phyloP scores from a whole-genome alignment of 2,329 filamentous ascomycete species.

The Alternaria angustiovoidea region DNA sequence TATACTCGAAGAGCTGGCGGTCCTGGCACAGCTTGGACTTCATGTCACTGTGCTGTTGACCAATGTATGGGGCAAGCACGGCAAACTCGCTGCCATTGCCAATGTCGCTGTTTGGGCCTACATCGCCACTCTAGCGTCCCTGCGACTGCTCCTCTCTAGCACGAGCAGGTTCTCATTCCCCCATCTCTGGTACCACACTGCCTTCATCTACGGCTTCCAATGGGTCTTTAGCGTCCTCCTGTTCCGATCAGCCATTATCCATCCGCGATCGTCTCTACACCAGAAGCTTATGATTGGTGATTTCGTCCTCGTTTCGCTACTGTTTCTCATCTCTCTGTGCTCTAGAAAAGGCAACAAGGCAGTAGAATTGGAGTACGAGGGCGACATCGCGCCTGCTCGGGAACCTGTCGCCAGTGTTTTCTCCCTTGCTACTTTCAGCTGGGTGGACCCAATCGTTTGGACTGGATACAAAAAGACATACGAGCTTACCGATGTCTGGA shows the following conservation, averaged over 20 bases:
- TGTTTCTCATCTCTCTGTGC: conserved; percentile 78
- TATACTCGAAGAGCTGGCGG: conserved; percentile 75
- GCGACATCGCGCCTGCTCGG: conserved; percentile 82
- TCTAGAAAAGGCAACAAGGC: conserved; percentile 93
- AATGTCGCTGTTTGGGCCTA: conserved; percentile 83
- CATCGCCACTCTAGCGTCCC: conserved; percentile 73
- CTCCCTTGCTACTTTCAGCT: conserved; percentile 85
- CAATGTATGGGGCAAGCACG: conserved; percentile 65
- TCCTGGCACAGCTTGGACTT: conserved; percentile 74
- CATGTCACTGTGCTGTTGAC: conserved; percentile 72
- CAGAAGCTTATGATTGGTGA: conserved; percentile 74
- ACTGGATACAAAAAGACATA: conserved; percentile 85
- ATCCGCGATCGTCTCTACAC: conserved; percentile 70
- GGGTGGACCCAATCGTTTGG: conserved; percentile 90
- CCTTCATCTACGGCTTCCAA: conserved; percentile 79
- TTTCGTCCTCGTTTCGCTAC: conserved; percentile 76
- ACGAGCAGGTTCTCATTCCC: conserved; percentile 71
- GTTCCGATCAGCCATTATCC: conserved; percentile 86
- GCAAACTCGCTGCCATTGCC: conserved; percentile 68
- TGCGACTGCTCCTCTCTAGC: conserved; percentile 72
- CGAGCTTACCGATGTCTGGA: conserved; percentile 90
- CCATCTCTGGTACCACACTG: conserved; percentile 91
- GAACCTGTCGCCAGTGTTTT: conserved; percentile 89
- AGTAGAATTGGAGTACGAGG: conserved; percentile 87
- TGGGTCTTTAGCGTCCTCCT: conserved; percentile 80